phyloP scores from a whole-genome alignment of 176 grass and related monocot genomes.

The Lolium perenne region DNA sequence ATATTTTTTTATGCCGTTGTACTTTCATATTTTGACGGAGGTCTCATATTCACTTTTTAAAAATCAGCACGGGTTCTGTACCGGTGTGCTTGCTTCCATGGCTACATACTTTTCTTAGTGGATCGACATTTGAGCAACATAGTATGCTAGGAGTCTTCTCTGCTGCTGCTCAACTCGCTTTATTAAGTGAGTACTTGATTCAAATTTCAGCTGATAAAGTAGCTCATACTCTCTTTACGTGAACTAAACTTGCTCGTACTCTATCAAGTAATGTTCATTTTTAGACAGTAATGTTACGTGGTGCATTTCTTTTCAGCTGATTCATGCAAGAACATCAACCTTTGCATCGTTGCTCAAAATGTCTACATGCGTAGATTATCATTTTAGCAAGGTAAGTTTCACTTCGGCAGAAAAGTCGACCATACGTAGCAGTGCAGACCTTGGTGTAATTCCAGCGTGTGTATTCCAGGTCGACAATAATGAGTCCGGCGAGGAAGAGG shows the following conservation, averaged over 20 bases:
- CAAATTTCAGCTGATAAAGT: not conserved
- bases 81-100: slow-evolving; percentile 76
- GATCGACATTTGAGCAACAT: slow-evolving; percentile 76
- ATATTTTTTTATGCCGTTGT: not conserved
- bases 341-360: slow-evolving; percentile 51
- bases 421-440: not conserved
- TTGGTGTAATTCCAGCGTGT: not conserved
- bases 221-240: not conserved
- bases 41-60: not conserved
- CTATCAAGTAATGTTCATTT: too few species aligned
- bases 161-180: slow-evolving; percentile 75
- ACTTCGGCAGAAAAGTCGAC: not conserved
- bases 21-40: not conserved
- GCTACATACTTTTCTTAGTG: slow-evolving; percentile 71
- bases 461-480: slow-evolving; percentile 40
- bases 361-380: slow-evolving; percentile 60
- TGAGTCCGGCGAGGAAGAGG: slow-evolving; percentile 44
- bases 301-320: too few species aligned
- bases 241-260: not conserved
- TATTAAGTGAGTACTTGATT: slow-evolving; percentile 63
- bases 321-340: slow-evolving; percentile 7
- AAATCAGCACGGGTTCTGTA: slow-evolving; percentile 54
- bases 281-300: too few species aligned
- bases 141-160: slow-evolving; percentile 78
- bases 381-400: not conserved